Evolutionary conservation across 352 stramenopile species (phyloP), one percentile per base, ranked within the genome.

Genomic region (Phytophthora cajani): DNA sequence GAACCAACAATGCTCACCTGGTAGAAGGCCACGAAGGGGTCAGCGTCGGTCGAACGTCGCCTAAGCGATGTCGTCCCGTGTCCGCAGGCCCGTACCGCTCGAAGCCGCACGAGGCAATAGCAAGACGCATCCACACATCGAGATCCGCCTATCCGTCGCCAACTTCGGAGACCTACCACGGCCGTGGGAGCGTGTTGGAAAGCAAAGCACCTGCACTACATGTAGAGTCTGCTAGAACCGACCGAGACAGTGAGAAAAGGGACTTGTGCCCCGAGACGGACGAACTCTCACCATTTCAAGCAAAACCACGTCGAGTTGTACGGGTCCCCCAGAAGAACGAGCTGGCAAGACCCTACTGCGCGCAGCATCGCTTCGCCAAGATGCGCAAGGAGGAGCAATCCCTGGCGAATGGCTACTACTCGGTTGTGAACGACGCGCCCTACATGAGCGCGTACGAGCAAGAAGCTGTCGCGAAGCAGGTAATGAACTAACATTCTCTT

Each of bases 381-480:
- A 70, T 90, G 42, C 58, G 67, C 3, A 72, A 80, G n/a, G 63
- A 77, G 53, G 72, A 79, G 33, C 65, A 63, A 47, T 66, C 50
- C 25, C 62, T 55, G 3, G 40, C 12, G 56, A 67, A 32, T 67
- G 68, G 77, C 5, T 95, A 90, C 60, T 95, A 93, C 58, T 95
- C 88, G 42, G 77, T 95, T 42, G 77, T 93, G 50, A 95, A 95
- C 57, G 88, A 95, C 52, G 85, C 84, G 21, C 88, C 88, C 27
- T 95, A 95, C 68, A 54, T 71, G 52, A 90, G 81, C 42, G 50
- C 61, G 1, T 66, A 58, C 21, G 85, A 93, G 32, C 76, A 77
- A 5, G 82, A 93, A 60, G 61, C 65, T 12, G 58, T 93, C 36
- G 73, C 85, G 21, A 67, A 79, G 8, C 85, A 93, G 79, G 79